Evolutionary conservation across 1,284 basidiomycete species (phyloP), one percentile per base, ranked within the genome.

Genomic region (Coniferiporia weirii): DNA sequence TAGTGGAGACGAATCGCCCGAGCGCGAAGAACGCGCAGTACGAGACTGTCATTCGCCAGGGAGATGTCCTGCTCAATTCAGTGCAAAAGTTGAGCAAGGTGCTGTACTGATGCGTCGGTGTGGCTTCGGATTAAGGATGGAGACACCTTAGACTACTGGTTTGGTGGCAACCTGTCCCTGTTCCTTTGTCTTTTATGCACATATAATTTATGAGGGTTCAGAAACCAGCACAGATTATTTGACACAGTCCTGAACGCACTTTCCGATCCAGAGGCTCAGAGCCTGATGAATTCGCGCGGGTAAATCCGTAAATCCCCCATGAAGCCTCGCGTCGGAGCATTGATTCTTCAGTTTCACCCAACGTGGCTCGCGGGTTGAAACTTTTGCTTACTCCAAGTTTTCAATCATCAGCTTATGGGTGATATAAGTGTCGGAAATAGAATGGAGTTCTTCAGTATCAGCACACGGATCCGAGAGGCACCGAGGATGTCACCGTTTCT

Each of bases 1-100:
- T 98, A 34, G 94, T 98, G 10, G 93, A 95, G 74, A 98, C 95
- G n/a, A 95, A 92, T 57, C 79, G 95, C 60, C 89, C 93, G 12
- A 83, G 85, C 5, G 72, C 85, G 35, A 97, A 98, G 81, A 93
- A 89, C 60, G 86, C 88, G 48, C 88, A 95, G 68, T 98, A 98
- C 70, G 93, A 95, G 68, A 87, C 89, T 54, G 89, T 98, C 67
- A 79, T 94, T 65, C 87, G 89, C 73, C 87, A 92, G 71, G 91
- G 92, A 1, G 95, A 98, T 72, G 74, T 93, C n/a, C 73, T 98
- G 60, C 75, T 98, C 58, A 95, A 88, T 68, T 81, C 83, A 60
- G 79, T 91, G 64, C 87, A 89, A 68, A 73, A 86, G 66, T 70
- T 90, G 70, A 89, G 87, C 67, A 89, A 89, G 70, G 87, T 89